Conservation (phyloP, 768 basidiomycete genomes). For the Psilocybe subaeruginosa region DNA sequence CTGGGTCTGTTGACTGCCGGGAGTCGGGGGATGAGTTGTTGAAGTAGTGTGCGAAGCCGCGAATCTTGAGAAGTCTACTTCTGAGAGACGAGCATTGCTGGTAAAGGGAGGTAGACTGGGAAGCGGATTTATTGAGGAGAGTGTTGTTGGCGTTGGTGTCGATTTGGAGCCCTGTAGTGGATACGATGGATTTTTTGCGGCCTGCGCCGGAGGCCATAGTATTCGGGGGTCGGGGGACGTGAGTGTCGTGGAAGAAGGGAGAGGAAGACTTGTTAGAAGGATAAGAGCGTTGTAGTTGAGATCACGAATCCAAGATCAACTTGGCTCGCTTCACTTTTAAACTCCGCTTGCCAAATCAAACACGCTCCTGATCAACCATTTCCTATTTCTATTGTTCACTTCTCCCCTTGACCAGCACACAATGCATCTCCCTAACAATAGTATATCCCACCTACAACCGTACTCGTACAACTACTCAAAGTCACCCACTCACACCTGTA, state of each 20-base stretch:
- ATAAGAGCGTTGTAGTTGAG: constrained; percentile 8
- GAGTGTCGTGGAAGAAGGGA: constrained; percentile 21
- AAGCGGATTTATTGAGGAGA: constrained; percentile 90
- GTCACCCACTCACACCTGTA: neutral
- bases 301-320: constrained; percentile 21
- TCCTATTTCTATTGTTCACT: constrained; percentile 21
- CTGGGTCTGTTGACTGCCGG: constrained; percentile 86
- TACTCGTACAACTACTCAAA: neutral
- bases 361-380: constrained; percentile 12
- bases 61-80: constrained; percentile 76
- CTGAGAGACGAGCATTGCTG: constrained; percentile 87
- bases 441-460: no score
- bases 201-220: constrained; percentile 59
- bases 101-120: constrained; percentile 85
- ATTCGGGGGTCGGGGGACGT: constrained; percentile 25
- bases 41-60: constrained; percentile 74
- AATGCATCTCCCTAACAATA: neutral
- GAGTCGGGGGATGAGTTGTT: constrained; percentile 60
- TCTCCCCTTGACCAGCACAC: neutral
- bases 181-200: constrained; percentile 81
- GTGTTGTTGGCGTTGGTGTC: constrained; percentile 81
- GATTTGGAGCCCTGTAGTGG: constrained; percentile 64
- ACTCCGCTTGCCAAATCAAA: constrained; percentile 24
- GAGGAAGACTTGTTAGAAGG: constrained; percentile 7
- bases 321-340: constrained; percentile 25